Base-by-base conservation (phyloP, 306 rosid species). In the Corylus heterophylla region DNA sequence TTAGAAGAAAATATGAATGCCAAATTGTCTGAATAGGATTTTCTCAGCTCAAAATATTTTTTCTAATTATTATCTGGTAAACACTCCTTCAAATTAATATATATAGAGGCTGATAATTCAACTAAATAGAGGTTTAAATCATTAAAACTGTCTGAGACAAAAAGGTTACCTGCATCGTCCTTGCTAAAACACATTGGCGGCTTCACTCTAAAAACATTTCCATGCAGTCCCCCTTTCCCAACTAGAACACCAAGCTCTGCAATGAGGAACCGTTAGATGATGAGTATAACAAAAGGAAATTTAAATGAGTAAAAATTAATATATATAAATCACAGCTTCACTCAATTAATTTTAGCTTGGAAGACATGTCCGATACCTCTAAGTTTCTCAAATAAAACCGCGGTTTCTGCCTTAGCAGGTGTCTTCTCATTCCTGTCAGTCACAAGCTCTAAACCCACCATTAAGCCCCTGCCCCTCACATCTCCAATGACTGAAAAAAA, bases 111-210 rank as follows among this genome's bases (percentile, higher is more conserved):
- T 42, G 52, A 68, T n/a, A 17, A 18, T 68, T 68, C 14, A 2
- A 42, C 13, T 42, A 3, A 18, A 22, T 55, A 37, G 52, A 55
- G 56, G 4, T 20, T 49, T 59, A 31, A 45, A 14, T 5, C 25
- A 62, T 71, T 9, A 20, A 25, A 48, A 25, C 35, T 54, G 6
- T 45, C 45, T 16, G 18, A 29, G 51, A 69, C 22, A 47, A 4
- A 56, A 69, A 74, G 17, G 58, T 54, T 86, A 92, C 98, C 97
- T 75, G 98, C 97, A 68, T 95, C 98, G 37, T 95, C 91, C 87
- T 85, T 92, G 85, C 80, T 81, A 84, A 95, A 95, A 82, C 98
- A 92, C 98, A 92, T 91, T 0, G 98, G 98, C 49, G 98, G 98
- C 74, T 93, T 95, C 75, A 95, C 90, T 84, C 98, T 81, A 75